These are phyloP conservation scores for Larix sibirica DNA, from an alignment of 83 land plant genomes.

Conservation along the genomic window DNA sequence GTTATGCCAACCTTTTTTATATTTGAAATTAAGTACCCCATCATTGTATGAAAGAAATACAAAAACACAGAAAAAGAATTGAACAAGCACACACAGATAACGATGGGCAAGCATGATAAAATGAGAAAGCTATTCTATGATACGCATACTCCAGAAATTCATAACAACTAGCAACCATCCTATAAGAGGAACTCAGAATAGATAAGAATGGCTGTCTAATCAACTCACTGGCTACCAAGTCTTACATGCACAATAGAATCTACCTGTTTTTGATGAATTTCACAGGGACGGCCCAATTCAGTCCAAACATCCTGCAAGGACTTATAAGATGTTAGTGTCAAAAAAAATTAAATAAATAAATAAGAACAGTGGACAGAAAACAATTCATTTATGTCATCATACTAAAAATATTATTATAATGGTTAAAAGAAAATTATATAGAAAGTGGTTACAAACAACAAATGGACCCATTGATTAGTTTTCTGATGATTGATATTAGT, in stretches of 20 bases:
- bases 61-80: too few relatives aligned
- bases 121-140: too few relatives aligned
- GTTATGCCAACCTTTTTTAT: too few relatives aligned
- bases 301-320: conserved; percentile 88
- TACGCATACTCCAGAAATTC: too few relatives aligned
- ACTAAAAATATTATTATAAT: neutral
- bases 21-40: too few relatives aligned
- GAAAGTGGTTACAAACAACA: neutral
- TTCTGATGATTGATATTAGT: neutral
- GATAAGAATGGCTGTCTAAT: neutral
- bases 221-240: neutral
- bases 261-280: conserved; percentile 96
- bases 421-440: neutral
- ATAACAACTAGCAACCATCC: too few relatives aligned
- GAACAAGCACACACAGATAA: too few relatives aligned
- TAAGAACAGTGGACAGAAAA: too few relatives aligned
- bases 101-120: too few relatives aligned
- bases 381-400: neutral
- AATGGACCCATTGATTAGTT: neutral
- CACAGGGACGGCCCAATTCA: conserved; percentile 91
- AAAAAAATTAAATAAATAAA: neutral
- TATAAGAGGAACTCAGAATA: too few relatives aligned
- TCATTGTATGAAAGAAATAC: too few relatives aligned
- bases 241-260: neutral
- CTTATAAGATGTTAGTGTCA: neutral